A percentile compares a stretch with the other conserved stretches of the same genome.
Evolutionary conservation across 495 filamentous ascomycete species (phyloP).

Genomic region (Xylaria bambusicola): DNA sequence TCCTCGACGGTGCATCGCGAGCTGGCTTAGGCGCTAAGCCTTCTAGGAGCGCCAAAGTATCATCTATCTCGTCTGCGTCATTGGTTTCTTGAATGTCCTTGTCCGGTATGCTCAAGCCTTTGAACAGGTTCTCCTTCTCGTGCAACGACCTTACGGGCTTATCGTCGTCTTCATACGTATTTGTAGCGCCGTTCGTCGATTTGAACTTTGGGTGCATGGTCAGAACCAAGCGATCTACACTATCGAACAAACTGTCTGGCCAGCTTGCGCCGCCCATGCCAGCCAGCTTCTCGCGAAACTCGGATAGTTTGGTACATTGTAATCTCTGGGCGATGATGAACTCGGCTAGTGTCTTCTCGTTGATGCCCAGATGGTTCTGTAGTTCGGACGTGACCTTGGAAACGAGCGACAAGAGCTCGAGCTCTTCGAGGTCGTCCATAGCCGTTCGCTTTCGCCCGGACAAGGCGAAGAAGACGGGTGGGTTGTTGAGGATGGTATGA

Average conservation of each 20-base stretch:
- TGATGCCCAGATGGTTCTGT: slow-evolving; percentile 89
- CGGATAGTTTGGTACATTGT: slow-evolving; percentile 65
- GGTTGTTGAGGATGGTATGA: no score
- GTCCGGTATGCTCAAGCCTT: slow-evolving; percentile 86
- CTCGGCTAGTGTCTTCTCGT: slow-evolving; percentile 91
- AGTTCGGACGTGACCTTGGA: slow-evolving; percentile 93
- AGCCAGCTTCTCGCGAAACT: slow-evolving; percentile 70
- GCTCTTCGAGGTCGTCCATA: slow-evolving; percentile 81
- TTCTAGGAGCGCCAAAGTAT: slow-evolving; percentile 90
- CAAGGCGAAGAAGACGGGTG: no score
- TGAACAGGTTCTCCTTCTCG: slow-evolving; percentile 79
- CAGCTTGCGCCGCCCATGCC: slow-evolving; percentile 82
- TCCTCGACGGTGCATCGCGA: slow-evolving; percentile 50
- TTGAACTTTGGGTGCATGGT: slow-evolving; percentile 92
- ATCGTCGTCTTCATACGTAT: slow-evolving; percentile 45
- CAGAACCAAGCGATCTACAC: slow-evolving; percentile 81
- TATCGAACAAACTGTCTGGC: slow-evolving; percentile 84
- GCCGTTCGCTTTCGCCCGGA: slow-evolving; percentile 5
- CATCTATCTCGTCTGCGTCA: slow-evolving; percentile 72
- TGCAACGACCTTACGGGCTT: slow-evolving; percentile 43
- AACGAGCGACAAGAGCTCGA: slow-evolving; percentile 91
- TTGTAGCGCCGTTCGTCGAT: slow-evolving; percentile 32
- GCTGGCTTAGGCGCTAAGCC: slow-evolving; percentile 71
- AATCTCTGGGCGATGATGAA: slow-evolving; percentile 90
- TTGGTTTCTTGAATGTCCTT: slow-evolving; percentile 59